Percentiles rank a stretch among this genome's conserved stretches.
Conservation (phyloP, 768 basidiomycete species). For the Mrakia hoshinonis region DNA sequence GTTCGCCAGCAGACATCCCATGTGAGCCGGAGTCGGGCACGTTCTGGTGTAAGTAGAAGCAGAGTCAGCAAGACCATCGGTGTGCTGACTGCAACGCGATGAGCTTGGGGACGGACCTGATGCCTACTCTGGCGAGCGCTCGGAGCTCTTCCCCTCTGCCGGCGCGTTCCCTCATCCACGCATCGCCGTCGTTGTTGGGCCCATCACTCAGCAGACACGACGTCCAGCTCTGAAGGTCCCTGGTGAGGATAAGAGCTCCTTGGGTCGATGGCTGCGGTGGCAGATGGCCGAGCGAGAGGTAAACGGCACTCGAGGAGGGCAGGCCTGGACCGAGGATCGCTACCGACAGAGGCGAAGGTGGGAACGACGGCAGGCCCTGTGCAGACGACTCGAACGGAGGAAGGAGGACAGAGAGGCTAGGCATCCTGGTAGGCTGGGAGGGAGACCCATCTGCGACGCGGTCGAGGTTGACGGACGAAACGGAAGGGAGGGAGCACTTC, state of each 20-base stretch:
- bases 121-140: neutral
- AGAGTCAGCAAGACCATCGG: neutral
- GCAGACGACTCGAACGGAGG: neutral
- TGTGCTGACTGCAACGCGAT: neutral
- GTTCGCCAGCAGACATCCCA: neutral
- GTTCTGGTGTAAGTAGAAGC: neutral
- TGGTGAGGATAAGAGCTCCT: neutral
- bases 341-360: neutral
- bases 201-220: constrained; percentile 7
- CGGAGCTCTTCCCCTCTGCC: neutral
- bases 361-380: neutral
- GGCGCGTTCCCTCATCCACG: neutral
- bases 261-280: neutral
- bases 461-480: neutral
- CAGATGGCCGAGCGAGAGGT: neutral
- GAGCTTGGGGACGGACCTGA: neutral
- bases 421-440: neutral
- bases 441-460: neutral
- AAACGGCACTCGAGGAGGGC: neutral
- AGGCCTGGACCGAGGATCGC: neutral
- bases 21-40: neutral
- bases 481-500: too few relatives aligned
- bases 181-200: neutral
- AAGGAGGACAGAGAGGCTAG: neutral
- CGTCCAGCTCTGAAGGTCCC: neutral